Conservation (phyloP, 2,329 filamentous ascomycete species). For the Paracorniculantispora psalliotae region DNA sequence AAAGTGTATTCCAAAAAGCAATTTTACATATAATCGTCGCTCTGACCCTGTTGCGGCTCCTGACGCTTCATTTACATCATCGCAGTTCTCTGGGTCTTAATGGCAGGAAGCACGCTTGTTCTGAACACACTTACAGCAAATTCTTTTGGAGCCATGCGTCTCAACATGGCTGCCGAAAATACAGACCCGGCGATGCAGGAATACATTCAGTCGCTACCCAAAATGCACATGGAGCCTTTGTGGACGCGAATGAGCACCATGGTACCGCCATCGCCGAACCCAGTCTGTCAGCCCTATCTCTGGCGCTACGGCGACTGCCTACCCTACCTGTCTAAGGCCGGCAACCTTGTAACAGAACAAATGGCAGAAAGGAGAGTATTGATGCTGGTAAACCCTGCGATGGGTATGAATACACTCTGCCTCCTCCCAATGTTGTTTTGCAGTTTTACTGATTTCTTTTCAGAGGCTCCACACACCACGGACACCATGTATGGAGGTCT, state of each 20-base stretch:
- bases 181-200: slow-evolving; percentile 23
- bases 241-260: slow-evolving; percentile 45
- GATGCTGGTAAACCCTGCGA: slow-evolving; percentile 37
- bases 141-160: not conserved
- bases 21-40: not conserved
- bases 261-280: slow-evolving; percentile 43
- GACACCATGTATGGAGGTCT: slow-evolving; percentile 55
- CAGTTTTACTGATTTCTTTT: slow-evolving; percentile 6
- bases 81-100: not conserved
- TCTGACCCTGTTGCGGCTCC: not conserved
- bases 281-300: slow-evolving; percentile 34
- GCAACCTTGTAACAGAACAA: slow-evolving; percentile 31
- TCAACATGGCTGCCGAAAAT: slow-evolving; percentile 13
- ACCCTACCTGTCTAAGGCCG: slow-evolving; percentile 31
- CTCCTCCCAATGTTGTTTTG: fast-evolving
- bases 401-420: slow-evolving; percentile 19
- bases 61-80: not conserved
- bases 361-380: slow-evolving; percentile 37
- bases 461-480: slow-evolving; percentile 50
- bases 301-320: slow-evolving; percentile 33
- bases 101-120: not conserved
- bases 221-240: slow-evolving; percentile 34
- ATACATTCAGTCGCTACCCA: slow-evolving; percentile 25
- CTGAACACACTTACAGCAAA: not conserved
- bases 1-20: not conserved